These are phyloP conservation scores for Microcos paniculata DNA, from an alignment of 345 rosid species.

Conservation along the genomic window DNA sequence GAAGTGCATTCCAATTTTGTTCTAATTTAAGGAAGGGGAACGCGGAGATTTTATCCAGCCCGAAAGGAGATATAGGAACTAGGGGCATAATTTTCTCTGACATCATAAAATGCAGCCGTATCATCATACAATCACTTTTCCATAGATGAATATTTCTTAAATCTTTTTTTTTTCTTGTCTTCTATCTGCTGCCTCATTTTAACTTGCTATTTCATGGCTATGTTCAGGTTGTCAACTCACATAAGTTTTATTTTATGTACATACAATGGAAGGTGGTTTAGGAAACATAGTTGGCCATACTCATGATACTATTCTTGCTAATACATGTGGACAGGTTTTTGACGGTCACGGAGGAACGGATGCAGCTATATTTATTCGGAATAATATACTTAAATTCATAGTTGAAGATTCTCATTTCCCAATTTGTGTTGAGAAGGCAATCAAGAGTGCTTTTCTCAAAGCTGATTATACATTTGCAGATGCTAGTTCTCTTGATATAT, in stretches of 20 bases:
- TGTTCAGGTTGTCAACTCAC: neutral
- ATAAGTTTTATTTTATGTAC: neutral
- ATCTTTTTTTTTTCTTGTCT: neutral
- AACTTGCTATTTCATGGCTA: neutral
- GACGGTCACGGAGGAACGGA: conserved; percentile 98
- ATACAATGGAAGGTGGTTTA: neutral
- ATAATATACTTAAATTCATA: conserved; percentile 69
- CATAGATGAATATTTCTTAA: neutral
- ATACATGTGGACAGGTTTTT: conserved; percentile 63
- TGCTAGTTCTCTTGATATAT: conserved; percentile 79
- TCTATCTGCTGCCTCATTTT: neutral
- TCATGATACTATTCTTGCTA: conserved; percentile 14
- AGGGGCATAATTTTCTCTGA: neutral
- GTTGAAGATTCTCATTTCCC: conserved; percentile 84
- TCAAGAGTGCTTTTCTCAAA: conserved; percentile 74
- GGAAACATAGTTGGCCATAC: conserved; percentile 4
- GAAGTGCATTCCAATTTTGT: neutral
- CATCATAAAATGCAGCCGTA: too few relatives aligned
- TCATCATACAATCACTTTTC: neutral
- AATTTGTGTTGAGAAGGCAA: conserved; percentile 67
- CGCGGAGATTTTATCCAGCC: neutral
- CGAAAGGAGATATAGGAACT: neutral
- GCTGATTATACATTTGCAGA: conserved; percentile 95
- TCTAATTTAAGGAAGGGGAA: neutral
- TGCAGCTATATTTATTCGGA: conserved; percentile 79